Percentiles rank a stretch among this genome's conserved stretches.
These are phyloP conservation scores for Cryptococcus depauperatus DNA, from an alignment of 1,284 basidiomycete species.

Conservation along the genomic window DNA sequence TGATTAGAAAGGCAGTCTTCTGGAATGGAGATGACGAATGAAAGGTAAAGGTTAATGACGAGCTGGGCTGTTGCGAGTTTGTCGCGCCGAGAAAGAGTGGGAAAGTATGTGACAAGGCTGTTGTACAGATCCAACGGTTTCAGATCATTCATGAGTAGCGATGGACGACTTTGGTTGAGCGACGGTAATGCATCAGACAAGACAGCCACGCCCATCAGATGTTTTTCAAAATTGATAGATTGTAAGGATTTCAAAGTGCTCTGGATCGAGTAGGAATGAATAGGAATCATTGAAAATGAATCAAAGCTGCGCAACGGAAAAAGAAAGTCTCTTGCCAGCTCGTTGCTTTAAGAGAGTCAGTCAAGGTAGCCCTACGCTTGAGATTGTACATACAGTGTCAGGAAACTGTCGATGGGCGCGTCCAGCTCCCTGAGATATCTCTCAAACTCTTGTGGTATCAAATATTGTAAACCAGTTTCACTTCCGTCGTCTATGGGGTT, in stretches of 20 bases:
- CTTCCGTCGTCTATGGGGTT: neutral
- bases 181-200: neutral
- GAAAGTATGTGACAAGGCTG: neutral
- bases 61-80: slow-evolving; percentile 11
- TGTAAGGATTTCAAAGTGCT: slow-evolving; percentile 6
- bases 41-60: slow-evolving; percentile 18
- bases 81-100: neutral
- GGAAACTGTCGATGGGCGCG: slow-evolving; percentile 22
- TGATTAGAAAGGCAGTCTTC: slow-evolving; percentile 4
- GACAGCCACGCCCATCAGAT: slow-evolving; percentile 4
- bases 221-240: slow-evolving; percentile 6
- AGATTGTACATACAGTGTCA: slow-evolving; percentile 25
- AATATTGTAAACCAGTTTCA: neutral
- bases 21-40: slow-evolving; percentile 12
- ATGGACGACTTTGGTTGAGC: slow-evolving; percentile 1
- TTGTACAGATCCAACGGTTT: neutral
- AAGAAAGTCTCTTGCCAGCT: slow-evolving; percentile 23
- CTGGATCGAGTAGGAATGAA: neutral
- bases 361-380: neutral
- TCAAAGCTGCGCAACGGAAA: too few species aligned
- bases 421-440: slow-evolving; percentile 25
- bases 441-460: slow-evolving; percentile 11
- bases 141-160: neutral
- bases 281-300: slow-evolving; percentile 10
- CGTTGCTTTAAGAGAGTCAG: slow-evolving; percentile 15